A percentile compares a stretch with the other conserved stretches of the same genome.
These are phyloP conservation scores for Musa balbisiana DNA, from an alignment of 202 grass and related monocot genomes.

Conservation along the genomic window DNA sequence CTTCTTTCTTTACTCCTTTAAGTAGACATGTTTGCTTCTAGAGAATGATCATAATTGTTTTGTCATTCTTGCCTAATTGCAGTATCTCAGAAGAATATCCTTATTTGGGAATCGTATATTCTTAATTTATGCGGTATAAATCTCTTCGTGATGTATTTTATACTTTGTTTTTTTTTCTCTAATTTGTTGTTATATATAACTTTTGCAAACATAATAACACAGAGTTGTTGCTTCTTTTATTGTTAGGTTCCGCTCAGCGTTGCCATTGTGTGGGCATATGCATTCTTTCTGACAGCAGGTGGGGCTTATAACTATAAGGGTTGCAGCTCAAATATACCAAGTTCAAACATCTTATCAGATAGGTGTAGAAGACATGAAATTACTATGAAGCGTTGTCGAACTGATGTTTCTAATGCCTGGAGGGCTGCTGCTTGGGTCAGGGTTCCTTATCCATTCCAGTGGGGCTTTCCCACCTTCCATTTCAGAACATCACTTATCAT, in stretches of 20 bases:
- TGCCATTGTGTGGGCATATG: conserved; percentile 87
- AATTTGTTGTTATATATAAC: neutral
- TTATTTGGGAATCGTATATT: conserved; percentile 87
- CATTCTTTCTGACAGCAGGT: conserved; percentile 90
- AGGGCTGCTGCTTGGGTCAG: conserved; percentile 78
- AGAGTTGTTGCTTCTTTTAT: conserved; percentile 13
- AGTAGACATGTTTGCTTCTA: too few species aligned
- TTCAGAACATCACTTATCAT: conserved; percentile 79
- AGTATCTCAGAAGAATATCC: conserved; percentile 80
- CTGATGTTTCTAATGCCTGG: conserved; percentile 97
- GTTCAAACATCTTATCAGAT: conserved; percentile 92
- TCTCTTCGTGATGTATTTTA: neutral
- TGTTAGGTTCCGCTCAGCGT: conserved; percentile 88
- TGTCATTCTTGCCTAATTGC: conserved; percentile 28
- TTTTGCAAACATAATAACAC: conserved; percentile 5
- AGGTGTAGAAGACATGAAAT: conserved; percentile 65
- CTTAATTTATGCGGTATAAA: conserved; percentile 77
- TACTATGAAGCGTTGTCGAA: conserved; percentile 74
- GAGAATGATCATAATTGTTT: neutral
- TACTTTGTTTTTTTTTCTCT: conserved; percentile 17
- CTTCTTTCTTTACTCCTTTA: too few species aligned
- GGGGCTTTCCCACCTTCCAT: conserved; percentile 83
- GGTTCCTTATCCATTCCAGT: conserved; percentile 93
- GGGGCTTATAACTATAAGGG: conserved; percentile 91
- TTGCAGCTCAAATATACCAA: conserved; percentile 80